phyloP scores from a whole-genome alignment of 2,329 filamentous ascomycete species.

The Cercospora citrullina region DNA sequence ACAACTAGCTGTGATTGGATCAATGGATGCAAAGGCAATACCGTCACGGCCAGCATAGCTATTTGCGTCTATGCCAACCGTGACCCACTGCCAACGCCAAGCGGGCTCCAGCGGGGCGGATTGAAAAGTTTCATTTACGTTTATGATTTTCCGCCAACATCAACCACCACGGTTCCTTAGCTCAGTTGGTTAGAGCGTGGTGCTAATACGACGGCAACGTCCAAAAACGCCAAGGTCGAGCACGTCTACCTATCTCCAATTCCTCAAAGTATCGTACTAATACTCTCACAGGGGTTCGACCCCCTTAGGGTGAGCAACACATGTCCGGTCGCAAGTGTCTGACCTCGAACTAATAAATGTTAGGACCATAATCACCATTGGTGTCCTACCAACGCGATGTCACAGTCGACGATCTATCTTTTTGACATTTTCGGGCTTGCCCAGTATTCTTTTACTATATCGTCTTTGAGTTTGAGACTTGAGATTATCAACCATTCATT shows the following conservation, averaged over 20 bases:
- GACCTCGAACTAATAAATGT: too few species aligned
- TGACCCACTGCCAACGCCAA: neutral
- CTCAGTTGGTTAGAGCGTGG: constrained; percentile 10
- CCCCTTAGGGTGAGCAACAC: constrained; percentile 1
- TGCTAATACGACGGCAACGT: neutral
- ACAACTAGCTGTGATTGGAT: neutral
- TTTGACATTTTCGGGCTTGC: neutral
- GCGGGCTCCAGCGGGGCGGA: neutral
- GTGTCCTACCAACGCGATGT: neutral
- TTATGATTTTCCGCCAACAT: neutral
- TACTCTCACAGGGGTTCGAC: neutral
- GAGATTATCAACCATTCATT: neutral
- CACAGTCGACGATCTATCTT: neutral
- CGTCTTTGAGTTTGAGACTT: neutral
- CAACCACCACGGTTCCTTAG: neutral
- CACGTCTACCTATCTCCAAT: neutral
- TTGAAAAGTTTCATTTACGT: neutral
- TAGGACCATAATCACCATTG: neutral
- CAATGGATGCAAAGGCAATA: neutral
- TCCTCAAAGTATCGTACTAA: neutral
- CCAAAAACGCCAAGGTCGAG: neutral
- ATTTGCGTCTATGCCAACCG: neutral
- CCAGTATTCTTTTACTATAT: neutral
- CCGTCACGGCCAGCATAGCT: neutral
- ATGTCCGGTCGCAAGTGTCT: too few species aligned